Percentiles rank a stretch among this genome's conserved stretches.
Evolutionary conservation across 2,329 filamentous ascomycete species (phyloP).

Genomic region (Coleophoma cylindrospora): DNA sequence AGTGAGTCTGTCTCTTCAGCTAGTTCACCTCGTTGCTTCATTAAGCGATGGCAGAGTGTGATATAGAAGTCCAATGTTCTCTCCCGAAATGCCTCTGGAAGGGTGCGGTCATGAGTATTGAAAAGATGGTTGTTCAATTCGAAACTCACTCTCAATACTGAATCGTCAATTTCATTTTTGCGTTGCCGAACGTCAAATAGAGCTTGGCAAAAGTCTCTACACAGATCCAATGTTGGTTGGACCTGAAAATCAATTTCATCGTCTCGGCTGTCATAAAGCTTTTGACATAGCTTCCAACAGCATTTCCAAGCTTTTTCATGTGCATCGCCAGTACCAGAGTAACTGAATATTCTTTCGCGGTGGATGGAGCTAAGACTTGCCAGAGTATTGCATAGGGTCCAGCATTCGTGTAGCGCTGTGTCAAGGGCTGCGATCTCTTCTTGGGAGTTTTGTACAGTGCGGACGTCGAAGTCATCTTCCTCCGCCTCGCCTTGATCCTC

Average conservation of each 20-base stretch:
- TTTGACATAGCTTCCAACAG: constrained; percentile 90
- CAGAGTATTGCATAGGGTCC: constrained; percentile 89
- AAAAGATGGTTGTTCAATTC: constrained; percentile 94
- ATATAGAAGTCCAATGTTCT: constrained; percentile 92
- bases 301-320: constrained; percentile 90
- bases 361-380: constrained; percentile 81
- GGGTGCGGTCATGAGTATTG: constrained; percentile 78
- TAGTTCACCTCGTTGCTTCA: constrained; percentile 82
- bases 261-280: constrained; percentile 76
- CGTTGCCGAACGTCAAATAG: constrained; percentile 81
- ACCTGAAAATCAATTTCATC: constrained; percentile 66
- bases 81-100: constrained; percentile 84
- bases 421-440: constrained; percentile 65
- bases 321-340: constrained; percentile 66
- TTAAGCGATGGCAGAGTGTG: constrained; percentile 87
- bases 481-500: constrained; percentile 43
- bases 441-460: constrained; percentile 39
- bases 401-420: constrained; percentile 79
- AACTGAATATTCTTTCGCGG: constrained; percentile 72
- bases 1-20: constrained; percentile 80
- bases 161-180: constrained; percentile 76
- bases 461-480: constrained; percentile 42
- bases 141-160: constrained; percentile 85
- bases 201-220: constrained; percentile 86
- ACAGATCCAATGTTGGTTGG: constrained; percentile 74